Conservation (phyloP, 1,139 yeast species). For the Sugiyamaella pinicola region DNA sequence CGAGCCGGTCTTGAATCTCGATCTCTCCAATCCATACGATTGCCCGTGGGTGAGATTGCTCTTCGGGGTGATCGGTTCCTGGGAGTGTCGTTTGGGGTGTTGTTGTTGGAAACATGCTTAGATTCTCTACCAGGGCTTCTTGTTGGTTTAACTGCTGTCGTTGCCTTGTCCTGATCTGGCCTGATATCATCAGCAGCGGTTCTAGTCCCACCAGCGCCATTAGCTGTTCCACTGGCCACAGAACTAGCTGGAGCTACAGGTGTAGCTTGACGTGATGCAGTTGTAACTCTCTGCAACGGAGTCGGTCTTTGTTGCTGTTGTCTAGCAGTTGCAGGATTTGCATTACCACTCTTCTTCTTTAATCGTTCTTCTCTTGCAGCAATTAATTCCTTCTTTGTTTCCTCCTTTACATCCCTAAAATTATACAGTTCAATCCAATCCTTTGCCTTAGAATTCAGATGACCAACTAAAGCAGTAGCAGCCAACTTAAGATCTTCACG, state of each 20-base stretch:
- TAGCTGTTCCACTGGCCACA: not conserved
- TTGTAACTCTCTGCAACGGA: not conserved
- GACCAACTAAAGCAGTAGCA: slow-evolving; percentile 75
- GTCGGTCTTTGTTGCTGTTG: not conserved
- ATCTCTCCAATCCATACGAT: slow-evolving; percentile 19
- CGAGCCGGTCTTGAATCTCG: slow-evolving; percentile 21
- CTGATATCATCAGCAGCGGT: not conserved
- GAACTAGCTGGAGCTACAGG: not conserved
- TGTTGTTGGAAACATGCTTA: not conserved
- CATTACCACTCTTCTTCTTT: slow-evolving; percentile 1
- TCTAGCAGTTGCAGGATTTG: not conserved
- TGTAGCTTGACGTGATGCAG: not conserved
- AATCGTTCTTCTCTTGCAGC: slow-evolving; percentile 27
- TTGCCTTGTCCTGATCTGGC: not conserved
- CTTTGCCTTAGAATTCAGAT: slow-evolving; percentile 59
- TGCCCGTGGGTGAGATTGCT: slow-evolving; percentile 12
- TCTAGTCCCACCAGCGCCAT: not conserved
- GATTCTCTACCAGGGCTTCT: slow-evolving; percentile 9
- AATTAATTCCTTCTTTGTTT: slow-evolving; percentile 29
- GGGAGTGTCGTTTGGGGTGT: slow-evolving; percentile 10
- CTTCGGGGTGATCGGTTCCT: slow-evolving; percentile 11
- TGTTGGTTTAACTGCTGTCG: not conserved
- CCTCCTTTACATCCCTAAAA: slow-evolving; percentile 33
- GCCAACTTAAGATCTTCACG: slow-evolving; percentile 84
- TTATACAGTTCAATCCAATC: slow-evolving; percentile 54